phyloP scores from a whole-genome alignment of 345 rosid genomes.

The Syzygium jambos region DNA sequence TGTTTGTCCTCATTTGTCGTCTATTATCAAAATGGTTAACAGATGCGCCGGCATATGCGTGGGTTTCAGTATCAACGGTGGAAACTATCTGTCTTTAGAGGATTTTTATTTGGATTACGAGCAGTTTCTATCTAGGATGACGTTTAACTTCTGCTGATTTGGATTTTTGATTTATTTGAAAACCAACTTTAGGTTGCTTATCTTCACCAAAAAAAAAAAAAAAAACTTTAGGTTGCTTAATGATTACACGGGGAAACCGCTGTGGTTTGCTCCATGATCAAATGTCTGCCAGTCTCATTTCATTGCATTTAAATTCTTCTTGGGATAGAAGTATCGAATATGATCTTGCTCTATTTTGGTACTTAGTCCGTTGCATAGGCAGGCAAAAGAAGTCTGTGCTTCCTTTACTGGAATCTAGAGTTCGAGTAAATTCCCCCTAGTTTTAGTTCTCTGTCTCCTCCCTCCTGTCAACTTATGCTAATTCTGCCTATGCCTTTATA shows the following conservation, averaged over 20 bases:
- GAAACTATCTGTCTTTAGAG: neutral
- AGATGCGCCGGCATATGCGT: neutral
- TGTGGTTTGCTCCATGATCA: neutral
- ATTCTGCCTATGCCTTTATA: neutral
- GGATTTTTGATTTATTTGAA: neutral
- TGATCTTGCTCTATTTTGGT: neutral
- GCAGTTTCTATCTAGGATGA: neutral
- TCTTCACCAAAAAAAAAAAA: too few species aligned
- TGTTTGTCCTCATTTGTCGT: neutral
- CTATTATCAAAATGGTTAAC: neutral
- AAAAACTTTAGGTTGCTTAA: neutral
- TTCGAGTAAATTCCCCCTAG: neutral
- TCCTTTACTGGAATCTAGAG: neutral
- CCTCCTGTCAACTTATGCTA: conserved; percentile 4
- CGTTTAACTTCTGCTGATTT: neutral
- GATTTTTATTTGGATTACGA: neutral
- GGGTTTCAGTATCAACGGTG: neutral
- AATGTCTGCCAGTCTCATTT: neutral
- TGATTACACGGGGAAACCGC: neutral
- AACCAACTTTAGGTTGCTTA: neutral
- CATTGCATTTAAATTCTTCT: fast-evolving
- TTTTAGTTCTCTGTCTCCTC: neutral
- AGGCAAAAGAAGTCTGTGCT: neutral
- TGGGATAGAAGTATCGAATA: neutral
- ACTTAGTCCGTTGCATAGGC: neutral